Evolutionary conservation across 768 basidiomycete genomes (phyloP), one percentile per base, ranked within the genome.

Genomic region (Cystobasidium tubakii): DNA sequence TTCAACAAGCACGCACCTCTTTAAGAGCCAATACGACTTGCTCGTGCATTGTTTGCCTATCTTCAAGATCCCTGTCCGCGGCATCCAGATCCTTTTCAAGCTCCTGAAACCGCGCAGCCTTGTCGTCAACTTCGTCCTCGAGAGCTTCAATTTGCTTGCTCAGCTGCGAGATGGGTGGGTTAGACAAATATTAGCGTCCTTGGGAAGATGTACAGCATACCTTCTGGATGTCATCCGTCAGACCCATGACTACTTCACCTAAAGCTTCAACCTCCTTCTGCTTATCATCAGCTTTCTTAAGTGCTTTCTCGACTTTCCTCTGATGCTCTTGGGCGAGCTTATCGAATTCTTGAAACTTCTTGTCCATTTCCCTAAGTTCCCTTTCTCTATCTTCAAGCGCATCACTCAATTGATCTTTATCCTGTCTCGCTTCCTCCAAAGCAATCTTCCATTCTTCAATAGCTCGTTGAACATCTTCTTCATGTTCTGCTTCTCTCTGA

Each of bases 391-490:
- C 77, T 29, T 66, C 75, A 31, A 77, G 66, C 0, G 67, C 36
- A 80, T 94, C 90, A 71, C 92, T 90, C 0, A 88, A 86, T 77
- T 91, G 90, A 1, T 84, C 85, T 74, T 88, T 84, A 1, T 87
- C 87, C 76, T 92, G 90, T 75, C 91, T 87, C 1, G 94, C 87
- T 79, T 95, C 93, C 1, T 89, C 90, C 70, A 88, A 83, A 7
- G 92, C 88, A 1, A 78, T 77, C 62, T 79, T 66, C 31, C 50
- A 54, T 64, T 60, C 50, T 12, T 60, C 46, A 29, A 43, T 57
- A 10, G 39, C 50, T 33, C 50, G 10, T 17, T 50, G 25, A 80
- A 75, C 65, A 80, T 80, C 72, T 78, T 78, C 62, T 70, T 71
- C 75, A n/a, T 75, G 65, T 54, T 81, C 79, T 43, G 78, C 77